Conservation (phyloP, 805 yeast species). For the Saccharomycopsis guyanensis region DNA sequence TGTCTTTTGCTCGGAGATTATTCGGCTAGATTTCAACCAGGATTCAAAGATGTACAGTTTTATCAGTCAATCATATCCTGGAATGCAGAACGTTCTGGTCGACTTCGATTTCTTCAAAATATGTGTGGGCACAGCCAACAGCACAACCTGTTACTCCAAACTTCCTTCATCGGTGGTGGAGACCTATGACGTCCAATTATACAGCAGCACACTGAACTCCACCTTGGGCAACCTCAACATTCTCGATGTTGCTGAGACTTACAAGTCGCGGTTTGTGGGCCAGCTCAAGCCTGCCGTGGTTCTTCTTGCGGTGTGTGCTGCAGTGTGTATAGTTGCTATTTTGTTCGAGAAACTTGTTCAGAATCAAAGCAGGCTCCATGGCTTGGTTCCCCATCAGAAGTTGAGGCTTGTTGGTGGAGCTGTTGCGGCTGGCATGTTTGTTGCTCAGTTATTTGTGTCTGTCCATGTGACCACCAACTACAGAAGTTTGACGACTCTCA, state of each 20-base stretch:
- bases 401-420: too few species aligned
- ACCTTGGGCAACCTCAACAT: conserved; percentile 8
- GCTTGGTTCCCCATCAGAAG: not conserved
- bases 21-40: conserved; percentile 6
- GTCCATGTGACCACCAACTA: conserved; percentile 8
- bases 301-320: not conserved
- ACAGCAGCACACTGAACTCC: conserved; percentile 3
- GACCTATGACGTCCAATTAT: conserved; percentile 6
- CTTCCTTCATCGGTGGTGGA: not conserved
- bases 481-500: not conserved
- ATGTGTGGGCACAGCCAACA: conserved; percentile 3
- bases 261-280: conserved; percentile 3
- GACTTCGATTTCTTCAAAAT: conserved; percentile 5
- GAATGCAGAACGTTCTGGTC: conserved; percentile 32
- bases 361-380: not conserved
- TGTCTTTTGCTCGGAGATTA: conserved; percentile 6
- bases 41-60: conserved; percentile 10
- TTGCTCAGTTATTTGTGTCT: conserved; percentile 3
- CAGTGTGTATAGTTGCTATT: not conserved
- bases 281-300: not conserved
- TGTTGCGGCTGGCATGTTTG: not conserved
- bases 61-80: conserved; percentile 34
- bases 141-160: conserved; percentile 7
- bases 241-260: conserved; percentile 6
- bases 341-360: not conserved